Evolutionary conservation across 495 filamentous ascomycete species (phyloP).

Genomic region (Penicillium maclennaniae): DNA sequence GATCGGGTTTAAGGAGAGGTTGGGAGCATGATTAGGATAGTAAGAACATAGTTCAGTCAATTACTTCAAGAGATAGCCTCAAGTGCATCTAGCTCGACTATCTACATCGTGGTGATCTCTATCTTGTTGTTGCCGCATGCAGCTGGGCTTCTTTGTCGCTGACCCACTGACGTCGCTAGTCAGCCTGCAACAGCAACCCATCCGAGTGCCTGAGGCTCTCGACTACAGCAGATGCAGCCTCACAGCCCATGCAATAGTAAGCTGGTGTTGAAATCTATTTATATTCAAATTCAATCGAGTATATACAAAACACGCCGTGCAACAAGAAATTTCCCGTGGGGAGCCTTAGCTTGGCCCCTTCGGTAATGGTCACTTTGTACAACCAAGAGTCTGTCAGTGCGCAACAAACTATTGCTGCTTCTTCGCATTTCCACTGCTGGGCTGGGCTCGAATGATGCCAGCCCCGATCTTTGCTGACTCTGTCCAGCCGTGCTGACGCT

Average conservation of each 20-base stretch:
- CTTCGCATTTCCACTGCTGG: constrained; percentile 43
- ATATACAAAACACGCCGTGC: neutral
- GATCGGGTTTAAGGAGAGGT: no score
- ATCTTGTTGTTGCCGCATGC: no score
- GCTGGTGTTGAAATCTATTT: neutral
- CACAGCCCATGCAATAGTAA: neutral
- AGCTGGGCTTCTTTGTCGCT: no score
- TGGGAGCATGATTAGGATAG: no score
- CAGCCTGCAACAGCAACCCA: no score
- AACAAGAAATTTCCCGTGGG: neutral
- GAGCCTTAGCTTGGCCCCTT: neutral
- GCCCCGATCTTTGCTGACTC: constrained; percentile 58
- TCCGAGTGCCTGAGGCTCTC: neutral
- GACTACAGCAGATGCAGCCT: neutral
- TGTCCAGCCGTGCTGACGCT: constrained; percentile 56
- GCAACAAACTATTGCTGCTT: constrained; percentile 48
- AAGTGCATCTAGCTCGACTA: no score
- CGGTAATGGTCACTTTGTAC: neutral
- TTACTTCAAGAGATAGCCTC: no score
- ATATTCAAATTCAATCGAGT: neutral
- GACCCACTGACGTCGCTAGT: no score
- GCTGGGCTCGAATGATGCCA: constrained; percentile 51
- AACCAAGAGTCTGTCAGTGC: neutral
- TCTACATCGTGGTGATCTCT: no score
- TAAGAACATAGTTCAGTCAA: no score